These are phyloP conservation scores for Asterophora parasitica DNA, from an alignment of 768 basidiomycete genomes.

Conservation along the genomic window DNA sequence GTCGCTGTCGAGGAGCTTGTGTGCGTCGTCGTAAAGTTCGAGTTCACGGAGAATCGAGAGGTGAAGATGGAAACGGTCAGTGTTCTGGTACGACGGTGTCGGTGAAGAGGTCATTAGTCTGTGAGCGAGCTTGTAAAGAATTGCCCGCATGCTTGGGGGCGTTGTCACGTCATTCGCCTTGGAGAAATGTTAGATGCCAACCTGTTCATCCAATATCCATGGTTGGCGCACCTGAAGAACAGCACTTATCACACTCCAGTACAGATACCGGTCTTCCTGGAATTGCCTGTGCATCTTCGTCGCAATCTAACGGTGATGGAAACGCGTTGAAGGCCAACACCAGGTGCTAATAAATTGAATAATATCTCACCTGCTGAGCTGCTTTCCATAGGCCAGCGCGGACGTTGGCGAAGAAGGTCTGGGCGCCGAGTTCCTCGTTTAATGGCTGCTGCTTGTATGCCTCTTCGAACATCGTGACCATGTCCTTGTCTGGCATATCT, in stretches of 20 bases:
- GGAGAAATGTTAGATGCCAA: neutral
- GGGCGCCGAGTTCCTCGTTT: slow-evolving; percentile 80
- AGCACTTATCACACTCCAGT: slow-evolving; percentile 79
- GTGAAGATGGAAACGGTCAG: slow-evolving; percentile 79
- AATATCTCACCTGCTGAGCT: slow-evolving; percentile 62
- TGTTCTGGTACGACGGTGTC: slow-evolving; percentile 55
- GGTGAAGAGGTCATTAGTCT: slow-evolving; percentile 62
- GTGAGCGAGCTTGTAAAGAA: slow-evolving; percentile 76
- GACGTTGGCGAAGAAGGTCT: slow-evolving; percentile 83
- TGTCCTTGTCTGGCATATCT: slow-evolving; percentile 55
- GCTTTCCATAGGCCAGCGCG: slow-evolving; percentile 81
- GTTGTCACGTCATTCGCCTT: slow-evolving; percentile 72
- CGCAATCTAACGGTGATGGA: slow-evolving; percentile 48
- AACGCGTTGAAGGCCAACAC: too few relatives aligned
- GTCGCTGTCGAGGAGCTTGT: slow-evolving; percentile 62
- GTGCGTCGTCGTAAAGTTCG: slow-evolving; percentile 64
- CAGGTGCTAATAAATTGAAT: neutral
- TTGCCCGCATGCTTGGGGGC: slow-evolving; percentile 51
- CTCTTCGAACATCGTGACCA: slow-evolving; percentile 81
- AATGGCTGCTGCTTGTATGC: slow-evolving; percentile 76
- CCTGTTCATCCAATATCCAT: neutral
- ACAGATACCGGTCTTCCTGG: slow-evolving; percentile 74
- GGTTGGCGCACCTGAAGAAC: slow-evolving; percentile 59
- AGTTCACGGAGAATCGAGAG: slow-evolving; percentile 68
- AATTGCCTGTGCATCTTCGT: slow-evolving; percentile 83